Base-by-base conservation (phyloP, 306 rosid genomes). In the Cicer yamashitae region DNA sequence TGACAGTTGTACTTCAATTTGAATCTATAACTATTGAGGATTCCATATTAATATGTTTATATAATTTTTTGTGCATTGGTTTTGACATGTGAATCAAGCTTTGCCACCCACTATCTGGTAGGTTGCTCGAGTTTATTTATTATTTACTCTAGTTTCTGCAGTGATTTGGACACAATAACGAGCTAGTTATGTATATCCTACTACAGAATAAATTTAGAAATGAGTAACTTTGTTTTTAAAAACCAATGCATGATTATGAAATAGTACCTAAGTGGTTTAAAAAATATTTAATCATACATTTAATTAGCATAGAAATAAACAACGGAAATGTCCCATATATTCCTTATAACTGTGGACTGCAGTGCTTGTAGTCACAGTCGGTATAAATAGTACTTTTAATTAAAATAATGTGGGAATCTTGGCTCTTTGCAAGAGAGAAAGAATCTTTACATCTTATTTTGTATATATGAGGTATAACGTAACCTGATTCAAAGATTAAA, bases 371-470 rank as follows among this genome's bases (percentile, higher is more conserved):
- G 43, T 50, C 40, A 62, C 48, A 34, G 20, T 61, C 10, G 63
- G 52, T 20, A n/a, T 66, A 68, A 61, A 56, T 20, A 70, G 50
- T 48, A 34, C 15, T 54, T 52, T 54, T 17, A 8, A 34, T 62
- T 43, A 54, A 18, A 50, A 43, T 52, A 73, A 25, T 37, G 8
- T n/a, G 65, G 71, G 79, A 79, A 85, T 68, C 77, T 78, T 14
- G 77, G 70, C 69, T 78, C 64, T 39, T 46, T 69, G 81, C 71
- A 63, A 46, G 74, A 68, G 74, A 70, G 71, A 73, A 66, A 39
- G 51, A 84, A 78, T 74, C 82, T 79, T 41, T 48, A 9, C 57
- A 18, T 51, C 41, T 75, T 38, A 10, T n/a, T 57, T 72, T 1
- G 48, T 25, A 84, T 66, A 81, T 84, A 70, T 82, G 25, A 25